Evolutionary conservation across 2,329 filamentous ascomycete genomes (phyloP).

Genomic region (Escovopsis sp.): DNA sequence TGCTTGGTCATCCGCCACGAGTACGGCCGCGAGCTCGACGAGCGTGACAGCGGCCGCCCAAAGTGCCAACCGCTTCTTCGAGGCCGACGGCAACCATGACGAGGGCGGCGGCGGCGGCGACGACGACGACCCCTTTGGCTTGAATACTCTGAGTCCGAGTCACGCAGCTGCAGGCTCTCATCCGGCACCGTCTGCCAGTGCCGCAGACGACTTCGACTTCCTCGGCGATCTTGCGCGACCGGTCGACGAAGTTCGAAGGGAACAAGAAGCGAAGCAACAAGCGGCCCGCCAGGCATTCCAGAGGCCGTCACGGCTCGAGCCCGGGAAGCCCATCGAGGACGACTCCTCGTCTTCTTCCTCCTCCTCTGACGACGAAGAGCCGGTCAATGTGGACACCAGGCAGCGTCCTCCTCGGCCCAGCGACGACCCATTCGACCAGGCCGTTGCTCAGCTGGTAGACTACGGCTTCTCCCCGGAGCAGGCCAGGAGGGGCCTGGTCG

Average conservation of each 20-base stretch:
- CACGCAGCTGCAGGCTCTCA: constrained; percentile 11
- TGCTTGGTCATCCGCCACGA: constrained; percentile 29
- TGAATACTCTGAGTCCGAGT: constrained; percentile 45
- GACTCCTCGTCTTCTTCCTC: constrained; percentile 27
- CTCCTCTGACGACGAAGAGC: constrained; percentile 21
- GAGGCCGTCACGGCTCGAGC: constrained; percentile 27
- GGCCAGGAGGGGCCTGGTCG: constrained; percentile 62
- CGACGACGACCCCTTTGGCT: constrained; percentile 76
- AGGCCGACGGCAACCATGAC: constrained; percentile 23
- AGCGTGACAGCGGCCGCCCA: constrained; percentile 6
- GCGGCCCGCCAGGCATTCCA: constrained; percentile 5
- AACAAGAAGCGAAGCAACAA: constrained; percentile 22
- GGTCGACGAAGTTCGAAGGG: constrained; percentile 46
- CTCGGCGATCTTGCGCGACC: constrained; percentile 50
- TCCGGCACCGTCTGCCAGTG: constrained; percentile 13
- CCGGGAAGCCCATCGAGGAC: constrained; percentile 41
- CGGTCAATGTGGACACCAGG: constrained; percentile 9
- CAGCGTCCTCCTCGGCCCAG: constrained; percentile 12
- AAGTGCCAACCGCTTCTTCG: too few species aligned
- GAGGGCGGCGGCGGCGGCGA: constrained; percentile 23
- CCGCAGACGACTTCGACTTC: constrained; percentile 48
- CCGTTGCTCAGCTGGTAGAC: constrained; percentile 78
- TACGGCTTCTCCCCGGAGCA: constrained; percentile 87
- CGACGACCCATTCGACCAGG: constrained; percentile 47
- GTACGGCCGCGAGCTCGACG: constrained; percentile 11